Evolutionary conservation across 768 basidiomycete genomes (phyloP).

Genomic region (Hygrocybe coccinea): DNA sequence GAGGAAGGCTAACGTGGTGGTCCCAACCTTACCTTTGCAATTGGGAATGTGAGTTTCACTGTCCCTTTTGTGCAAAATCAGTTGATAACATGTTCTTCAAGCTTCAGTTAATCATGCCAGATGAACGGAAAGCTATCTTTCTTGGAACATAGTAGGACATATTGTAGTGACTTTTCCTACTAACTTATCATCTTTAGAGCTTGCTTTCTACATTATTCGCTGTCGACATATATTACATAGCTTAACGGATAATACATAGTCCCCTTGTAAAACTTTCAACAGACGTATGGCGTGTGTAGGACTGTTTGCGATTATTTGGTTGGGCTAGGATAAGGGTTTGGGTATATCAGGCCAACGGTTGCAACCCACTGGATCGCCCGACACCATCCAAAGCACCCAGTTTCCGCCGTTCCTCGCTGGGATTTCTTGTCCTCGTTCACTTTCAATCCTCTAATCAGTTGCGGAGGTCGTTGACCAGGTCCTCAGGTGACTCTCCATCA

Average conservation of each 20-base stretch:
- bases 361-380: conserved; percentile 40
- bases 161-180: neutral
- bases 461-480: neutral
- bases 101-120: too few relatives aligned
- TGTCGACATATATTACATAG: neutral
- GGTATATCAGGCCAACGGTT: conserved; percentile 30
- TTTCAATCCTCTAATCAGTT: conserved; percentile 2
- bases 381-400: conserved; percentile 5
- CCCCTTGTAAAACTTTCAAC: too few relatives aligned
- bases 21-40: conserved; percentile 30
- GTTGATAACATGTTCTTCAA: too few relatives aligned
- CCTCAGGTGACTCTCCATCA: neutral
- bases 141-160: too few relatives aligned
- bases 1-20: conserved; percentile 58
- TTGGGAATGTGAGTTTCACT: too few relatives aligned
- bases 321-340: conserved; percentile 24
- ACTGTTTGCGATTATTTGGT: conserved; percentile 35
- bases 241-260: too few relatives aligned
- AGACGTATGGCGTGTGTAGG: too few relatives aligned
- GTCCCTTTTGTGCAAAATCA: too few relatives aligned
- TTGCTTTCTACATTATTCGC: neutral
- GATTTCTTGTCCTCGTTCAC: conserved; percentile 10
- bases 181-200: neutral
- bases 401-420: conserved; percentile 14
- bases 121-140: too few relatives aligned